A percentile compares a stretch with the other conserved stretches of the same genome.
phyloP scores from a whole-genome alignment of 805 yeast species.

The Jamesozyma lodderae region DNA sequence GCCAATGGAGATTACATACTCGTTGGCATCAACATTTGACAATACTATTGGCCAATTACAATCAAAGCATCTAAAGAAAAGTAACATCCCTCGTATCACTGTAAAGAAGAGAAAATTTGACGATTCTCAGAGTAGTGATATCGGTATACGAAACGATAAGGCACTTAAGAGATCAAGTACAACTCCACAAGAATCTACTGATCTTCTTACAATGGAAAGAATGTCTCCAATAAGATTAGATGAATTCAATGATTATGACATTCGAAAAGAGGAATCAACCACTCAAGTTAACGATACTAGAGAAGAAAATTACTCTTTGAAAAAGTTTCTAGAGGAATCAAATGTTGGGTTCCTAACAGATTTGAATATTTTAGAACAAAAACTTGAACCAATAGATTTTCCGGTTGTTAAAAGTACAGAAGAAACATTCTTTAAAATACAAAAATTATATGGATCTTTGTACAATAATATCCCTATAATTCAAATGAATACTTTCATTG shows the following conservation, averaged over 20 bases:
- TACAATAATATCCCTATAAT: conserved; percentile 25
- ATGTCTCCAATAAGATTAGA: conserved; percentile 22
- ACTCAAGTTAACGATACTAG: not conserved
- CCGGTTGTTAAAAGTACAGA: conserved; percentile 3
- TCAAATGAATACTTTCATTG: conserved; percentile 45
- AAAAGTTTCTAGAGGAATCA: conserved; percentile 13
- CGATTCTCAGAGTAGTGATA: too few relatives aligned
- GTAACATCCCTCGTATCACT: conserved; percentile 3
- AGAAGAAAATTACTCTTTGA: conserved; percentile 9
- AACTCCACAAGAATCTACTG: conserved; percentile 11
- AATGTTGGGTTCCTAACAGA: conserved; percentile 16
- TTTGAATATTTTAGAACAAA: conserved; percentile 7
- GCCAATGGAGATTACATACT: too few relatives aligned
- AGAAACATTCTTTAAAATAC: conserved; percentile 5
- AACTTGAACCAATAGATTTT: conserved; percentile 7
- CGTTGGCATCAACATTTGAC: too few relatives aligned
- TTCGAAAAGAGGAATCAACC: not conserved
- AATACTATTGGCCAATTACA: too few relatives aligned
- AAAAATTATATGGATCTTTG: conserved; percentile 12
- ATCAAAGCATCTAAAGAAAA: conserved; percentile 1
- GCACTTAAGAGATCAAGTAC: not conserved
- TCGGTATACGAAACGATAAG: not conserved
- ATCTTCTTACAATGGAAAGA: conserved; percentile 19
- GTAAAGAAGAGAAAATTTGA: conserved; percentile 1
- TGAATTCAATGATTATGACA: conserved; percentile 4